Base-by-base conservation (phyloP, 192 early-diverging fungal genomes). In the Mortierella hygrophila region DNA sequence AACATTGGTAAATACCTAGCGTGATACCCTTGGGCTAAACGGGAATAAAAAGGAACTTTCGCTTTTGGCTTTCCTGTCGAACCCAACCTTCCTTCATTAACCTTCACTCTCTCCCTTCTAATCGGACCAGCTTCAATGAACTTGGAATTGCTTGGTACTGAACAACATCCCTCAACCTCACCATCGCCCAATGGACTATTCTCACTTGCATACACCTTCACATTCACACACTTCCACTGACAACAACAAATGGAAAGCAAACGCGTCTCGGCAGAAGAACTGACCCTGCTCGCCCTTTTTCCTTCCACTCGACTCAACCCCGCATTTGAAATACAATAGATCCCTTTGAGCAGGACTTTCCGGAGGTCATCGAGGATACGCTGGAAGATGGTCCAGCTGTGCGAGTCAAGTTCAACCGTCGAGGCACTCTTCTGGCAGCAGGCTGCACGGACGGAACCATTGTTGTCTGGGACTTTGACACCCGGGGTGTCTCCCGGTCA, bases 381-480 rank as follows among this genome's bases (percentile, higher is more conserved):
- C 83, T 97, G 16, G 93, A 93, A 78, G 93, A 94, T 80, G 95
- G 93, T 15, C 93, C 92, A 60, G 93, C 93, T 0, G 85, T 92
- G 18, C 91, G 88, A 40, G 95, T 96, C 78, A 85, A 89, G 26
- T 99, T 97, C 83, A 97, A 97, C 82, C 89, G 91, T 80, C 78
- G 92, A 63, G 97, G 96, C 18, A 97, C 94, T n/a, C 87, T 95
- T 32, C 83, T 98, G 63, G 97, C 97, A 35, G 93, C 93, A 8
- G 97, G 96, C 23, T 93, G 95, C 70, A 87, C 88, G 8, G 97
- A 97, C 79, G 98, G 98, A 6, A 85, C 89, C 16, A 94, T 95
- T 81, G 91, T 91, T 44, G 90, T 99, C 49, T 97, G 96, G 95
- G 97, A 98, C 83, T 93, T 98, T 90, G 95, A 97, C 74, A 96